These are phyloP conservation scores for grape (Vitis vinifera) DNA, from an alignment of 164 flowering plant genomes.

Conservation along the genomic window DNA sequence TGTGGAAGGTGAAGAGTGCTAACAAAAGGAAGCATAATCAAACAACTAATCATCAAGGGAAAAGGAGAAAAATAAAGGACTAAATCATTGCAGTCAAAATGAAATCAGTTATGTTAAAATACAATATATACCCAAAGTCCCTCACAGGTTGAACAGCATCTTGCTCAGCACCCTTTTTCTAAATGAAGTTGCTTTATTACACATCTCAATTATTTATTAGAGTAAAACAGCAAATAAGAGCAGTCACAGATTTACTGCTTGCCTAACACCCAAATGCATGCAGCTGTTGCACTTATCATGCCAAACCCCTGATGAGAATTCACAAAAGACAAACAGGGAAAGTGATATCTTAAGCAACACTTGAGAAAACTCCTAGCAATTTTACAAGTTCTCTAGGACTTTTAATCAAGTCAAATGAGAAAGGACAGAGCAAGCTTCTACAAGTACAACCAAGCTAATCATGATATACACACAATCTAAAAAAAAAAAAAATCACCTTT, in stretches of 20 bases:
- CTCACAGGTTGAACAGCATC: background rate
- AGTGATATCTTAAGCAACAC: background rate
- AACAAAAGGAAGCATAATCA: too few relatives aligned
- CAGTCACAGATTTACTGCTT: conserved; percentile 55
- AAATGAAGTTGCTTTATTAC: background rate
- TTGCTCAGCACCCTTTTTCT: background rate
- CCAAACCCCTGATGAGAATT: conserved; percentile 70
- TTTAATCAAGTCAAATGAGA: too few relatives aligned
- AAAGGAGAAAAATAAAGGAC: background rate
- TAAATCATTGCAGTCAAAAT: background rate
- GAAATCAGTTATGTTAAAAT: background rate
- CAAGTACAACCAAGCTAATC: too few relatives aligned
- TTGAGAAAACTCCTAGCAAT: too few relatives aligned
- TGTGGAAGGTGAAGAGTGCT: too few relatives aligned
- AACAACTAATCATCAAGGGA: background rate
- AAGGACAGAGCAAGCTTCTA: too few relatives aligned
- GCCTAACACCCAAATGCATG: conserved; percentile 82
- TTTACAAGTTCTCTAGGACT: too few relatives aligned
- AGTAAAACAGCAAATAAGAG: background rate
- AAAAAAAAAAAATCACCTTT: too few relatives aligned
- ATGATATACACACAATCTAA: too few relatives aligned
- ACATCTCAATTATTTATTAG: background rate
- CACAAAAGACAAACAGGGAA: conserved; percentile 4
- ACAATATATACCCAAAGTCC: background rate
- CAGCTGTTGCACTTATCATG: conserved; percentile 93